Evolutionary conservation across 257 asterid species (phyloP).

Genomic region (Rauvolfia tetraphylla): DNA sequence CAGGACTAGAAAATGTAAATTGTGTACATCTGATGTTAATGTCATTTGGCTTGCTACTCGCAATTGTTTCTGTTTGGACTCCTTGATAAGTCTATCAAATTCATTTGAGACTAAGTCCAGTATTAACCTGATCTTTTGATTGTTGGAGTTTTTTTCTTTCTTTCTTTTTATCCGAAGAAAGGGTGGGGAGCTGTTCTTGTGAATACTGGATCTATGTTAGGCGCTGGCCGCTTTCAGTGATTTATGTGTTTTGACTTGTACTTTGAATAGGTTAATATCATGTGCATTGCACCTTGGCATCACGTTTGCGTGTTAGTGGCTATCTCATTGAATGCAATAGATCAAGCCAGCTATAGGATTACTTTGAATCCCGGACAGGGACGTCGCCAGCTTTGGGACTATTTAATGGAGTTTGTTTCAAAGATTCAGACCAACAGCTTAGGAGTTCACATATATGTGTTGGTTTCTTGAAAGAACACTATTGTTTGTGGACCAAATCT

Average conservation of each 20-base stretch:
- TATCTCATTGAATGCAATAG: neutral
- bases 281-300: neutral
- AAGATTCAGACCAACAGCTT: neutral
- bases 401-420: neutral
- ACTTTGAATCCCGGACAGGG: neutral
- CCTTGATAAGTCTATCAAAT: neutral
- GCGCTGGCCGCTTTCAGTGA: neutral
- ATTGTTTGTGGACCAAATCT: neutral
- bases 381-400: neutral
- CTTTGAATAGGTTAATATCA: neutral
- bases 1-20: conserved; percentile 12
- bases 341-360: neutral
- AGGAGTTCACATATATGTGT: neutral
- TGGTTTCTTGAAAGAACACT: neutral
- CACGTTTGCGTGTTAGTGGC: neutral
- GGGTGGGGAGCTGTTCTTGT: too few relatives aligned
- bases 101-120: neutral
- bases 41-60: neutral
- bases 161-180: too few relatives aligned
- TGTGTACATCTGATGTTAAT: conserved; percentile 25
- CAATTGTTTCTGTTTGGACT: neutral
- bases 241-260: neutral
- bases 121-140: neutral
- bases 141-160: too few relatives aligned
- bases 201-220: neutral